A percentile compares a stretch with the other conserved stretches of the same genome.
Evolutionary conservation across 495 filamentous ascomycete species (phyloP).

Genomic region (Podospora sp.): DNA sequence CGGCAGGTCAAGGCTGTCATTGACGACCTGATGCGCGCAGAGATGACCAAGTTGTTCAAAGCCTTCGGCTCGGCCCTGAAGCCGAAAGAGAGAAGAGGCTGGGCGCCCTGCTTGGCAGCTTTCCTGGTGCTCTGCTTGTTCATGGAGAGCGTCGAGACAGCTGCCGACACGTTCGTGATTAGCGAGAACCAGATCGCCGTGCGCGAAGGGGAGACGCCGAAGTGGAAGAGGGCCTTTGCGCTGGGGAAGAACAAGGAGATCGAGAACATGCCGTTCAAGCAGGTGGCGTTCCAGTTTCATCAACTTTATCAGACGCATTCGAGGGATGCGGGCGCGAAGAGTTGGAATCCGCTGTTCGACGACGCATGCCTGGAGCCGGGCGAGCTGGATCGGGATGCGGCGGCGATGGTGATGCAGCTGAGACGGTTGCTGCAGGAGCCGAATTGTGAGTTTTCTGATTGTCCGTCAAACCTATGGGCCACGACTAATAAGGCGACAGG

Average conservation of each 20-base stretch:
- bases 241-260: slow-evolving; percentile 46
- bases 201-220: slow-evolving; percentile 31
- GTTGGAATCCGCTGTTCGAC: slow-evolving; percentile 51
- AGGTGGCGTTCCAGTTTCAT: slow-evolving; percentile 57
- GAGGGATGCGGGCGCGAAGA: slow-evolving; percentile 43
- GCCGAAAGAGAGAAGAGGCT: slow-evolving; percentile 50
- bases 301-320: slow-evolving; percentile 55
- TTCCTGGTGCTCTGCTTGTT: slow-evolving; percentile 55
- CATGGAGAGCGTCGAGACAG: slow-evolving; percentile 54
- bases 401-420: slow-evolving; percentile 45
- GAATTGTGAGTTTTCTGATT: slow-evolving; percentile 38
- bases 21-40: slow-evolving; percentile 50
- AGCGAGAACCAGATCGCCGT: slow-evolving; percentile 51
- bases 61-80: slow-evolving; percentile 51
- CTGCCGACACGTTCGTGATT: slow-evolving; percentile 52
- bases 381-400: slow-evolving; percentile 44
- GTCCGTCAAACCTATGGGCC: slow-evolving; percentile 17
- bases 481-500: slow-evolving; percentile 30
- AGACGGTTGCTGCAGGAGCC: slow-evolving; percentile 42
- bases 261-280: slow-evolving; percentile 55
- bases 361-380: slow-evolving; percentile 33
- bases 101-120: slow-evolving; percentile 54
- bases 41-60: slow-evolving; percentile 50
- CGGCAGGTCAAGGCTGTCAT: slow-evolving; percentile 55
- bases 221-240: slow-evolving; percentile 45